These are phyloP conservation scores for Solanum aculeatissimum DNA, from an alignment of 305 asterid species.

Conservation along the genomic window DNA sequence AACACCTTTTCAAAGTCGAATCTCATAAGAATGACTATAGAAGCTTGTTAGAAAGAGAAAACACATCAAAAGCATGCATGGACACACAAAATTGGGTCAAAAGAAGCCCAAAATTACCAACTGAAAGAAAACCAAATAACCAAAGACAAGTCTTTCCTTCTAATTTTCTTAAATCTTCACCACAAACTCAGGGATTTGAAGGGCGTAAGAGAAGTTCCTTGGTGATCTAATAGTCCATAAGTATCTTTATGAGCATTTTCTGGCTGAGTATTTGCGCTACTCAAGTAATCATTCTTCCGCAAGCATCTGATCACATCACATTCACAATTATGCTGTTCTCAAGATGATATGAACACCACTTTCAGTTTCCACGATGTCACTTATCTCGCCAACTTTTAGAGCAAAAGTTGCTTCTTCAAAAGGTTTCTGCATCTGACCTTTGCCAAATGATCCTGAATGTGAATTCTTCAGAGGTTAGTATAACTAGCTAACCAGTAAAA, in stretches of 20 bases:
- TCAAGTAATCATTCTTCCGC: not conserved
- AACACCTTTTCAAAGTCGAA: not conserved
- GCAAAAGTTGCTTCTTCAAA: constrained; percentile 74
- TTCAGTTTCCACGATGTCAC: constrained; percentile 79
- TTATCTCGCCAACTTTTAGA: constrained; percentile 71
- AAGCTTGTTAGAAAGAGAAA: not conserved
- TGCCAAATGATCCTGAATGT: constrained; percentile 62
- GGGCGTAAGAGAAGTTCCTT: not conserved
- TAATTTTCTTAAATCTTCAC: not conserved
- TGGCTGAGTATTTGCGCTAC: not conserved
- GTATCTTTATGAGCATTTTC: not conserved
- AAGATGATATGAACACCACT: constrained; percentile 89
- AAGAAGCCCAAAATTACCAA: not conserved
- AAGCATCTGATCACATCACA: not conserved
- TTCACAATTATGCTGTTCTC: constrained; percentile 32
- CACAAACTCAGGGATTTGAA: not conserved
- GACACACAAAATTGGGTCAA: not conserved
- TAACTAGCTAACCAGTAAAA: not conserved
- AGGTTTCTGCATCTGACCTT: constrained; percentile 96
- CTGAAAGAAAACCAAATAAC: not conserved
- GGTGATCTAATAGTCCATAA: not conserved
- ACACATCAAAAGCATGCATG: not conserved
- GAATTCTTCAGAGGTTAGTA: not conserved
- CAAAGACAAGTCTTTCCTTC: not conserved
- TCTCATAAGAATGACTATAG: not conserved